Base-by-base conservation (phyloP, 257 asterid genomes). In the Ballota nigra region DNA sequence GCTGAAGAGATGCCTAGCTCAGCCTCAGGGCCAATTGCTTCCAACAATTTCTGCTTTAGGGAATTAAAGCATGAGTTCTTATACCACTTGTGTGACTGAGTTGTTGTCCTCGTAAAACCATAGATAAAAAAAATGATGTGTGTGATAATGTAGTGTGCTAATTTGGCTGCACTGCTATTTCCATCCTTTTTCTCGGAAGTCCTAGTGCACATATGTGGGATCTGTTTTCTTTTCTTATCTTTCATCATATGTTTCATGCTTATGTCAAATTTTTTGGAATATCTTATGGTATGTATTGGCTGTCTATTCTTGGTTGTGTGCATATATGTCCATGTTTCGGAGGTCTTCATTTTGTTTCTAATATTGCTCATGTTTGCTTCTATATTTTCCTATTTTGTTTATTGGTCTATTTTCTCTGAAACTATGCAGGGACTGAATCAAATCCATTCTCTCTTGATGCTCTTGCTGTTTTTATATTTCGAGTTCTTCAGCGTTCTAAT, bases 391-490 rank as follows among this genome's bases (percentile, higher is more conserved):
- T 59, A 5, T 41, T 74, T 51, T 33, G 65, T 68, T 68, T 65
- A 29, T 28, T 61, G 49, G 20, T 65, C 63, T 45, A 13, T 38
- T 59, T 19, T 24, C 19, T 55, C 68, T 45, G 40, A 63, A 66
- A 72, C 78, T 72, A 16, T 78, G 77, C 86, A 94, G 99, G 99
- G 74, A 91, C 96, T 16, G 96, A 86, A 69, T 81, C 86, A 73
- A 94, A 94, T 82, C 97, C 99, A 29, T 91, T 88, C 80, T 86
- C 97, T 28, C 88, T 94, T 61, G 97, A 91, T 55, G 97, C 97
- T 59, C 91, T 94, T 66, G 95, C 97, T 75, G 96, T 94, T 73
- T 94, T 94, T 83, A 83, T 86, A 59, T 83, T 75, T 78, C 82
- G 99, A 75, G 99, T 94, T 67, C 89, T 94, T 76, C 86, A 82